Conservation (phyloP, 2,329 filamentous ascomycete genomes). For the Colletotrichum costaricense region DNA sequence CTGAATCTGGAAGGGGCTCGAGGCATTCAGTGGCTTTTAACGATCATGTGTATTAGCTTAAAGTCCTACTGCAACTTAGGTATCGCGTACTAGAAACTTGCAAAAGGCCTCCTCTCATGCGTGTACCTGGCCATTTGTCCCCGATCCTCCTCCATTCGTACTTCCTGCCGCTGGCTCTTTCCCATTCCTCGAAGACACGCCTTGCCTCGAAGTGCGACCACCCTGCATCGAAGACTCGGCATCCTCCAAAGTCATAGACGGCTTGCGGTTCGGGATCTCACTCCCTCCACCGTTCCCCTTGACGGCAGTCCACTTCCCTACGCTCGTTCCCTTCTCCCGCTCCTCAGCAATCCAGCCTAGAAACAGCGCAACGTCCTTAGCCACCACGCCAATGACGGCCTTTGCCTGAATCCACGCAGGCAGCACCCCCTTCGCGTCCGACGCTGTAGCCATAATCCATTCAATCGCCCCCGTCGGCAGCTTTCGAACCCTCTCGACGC, state of each 20-base stretch:
- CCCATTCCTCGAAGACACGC: conserved; percentile 21
- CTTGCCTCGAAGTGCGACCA: conserved; percentile 27
- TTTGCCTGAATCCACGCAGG: conserved; percentile 75
- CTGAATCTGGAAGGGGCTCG: not conserved
- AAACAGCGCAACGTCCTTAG: conserved; percentile 79
- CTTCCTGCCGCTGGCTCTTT: conserved; percentile 1
- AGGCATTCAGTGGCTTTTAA: not conserved
- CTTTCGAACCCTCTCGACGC: conserved; percentile 70
- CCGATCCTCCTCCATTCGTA: conserved; percentile 10
- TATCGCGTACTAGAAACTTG: not conserved
- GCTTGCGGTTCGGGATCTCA: conserved; percentile 11
- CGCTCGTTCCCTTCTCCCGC: conserved; percentile 44
- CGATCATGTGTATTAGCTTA: not conserved
- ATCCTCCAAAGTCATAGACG: conserved; percentile 16
- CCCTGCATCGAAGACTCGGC: conserved; percentile 28
- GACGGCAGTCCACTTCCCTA: conserved; percentile 34
- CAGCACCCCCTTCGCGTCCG: conserved; percentile 74
- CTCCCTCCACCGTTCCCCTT: conserved; percentile 22
- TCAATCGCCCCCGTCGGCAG: conserved; percentile 62
- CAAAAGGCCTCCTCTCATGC: not conserved
- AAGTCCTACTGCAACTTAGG: not conserved
- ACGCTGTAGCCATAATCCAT: conserved; percentile 84
- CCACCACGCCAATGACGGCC: conserved; percentile 70
- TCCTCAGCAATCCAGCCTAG: conserved; percentile 68
- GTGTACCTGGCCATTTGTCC: conserved; percentile 20